phyloP scores from a whole-genome alignment of 257 asterid species.

The Leonotis leonurus region DNA sequence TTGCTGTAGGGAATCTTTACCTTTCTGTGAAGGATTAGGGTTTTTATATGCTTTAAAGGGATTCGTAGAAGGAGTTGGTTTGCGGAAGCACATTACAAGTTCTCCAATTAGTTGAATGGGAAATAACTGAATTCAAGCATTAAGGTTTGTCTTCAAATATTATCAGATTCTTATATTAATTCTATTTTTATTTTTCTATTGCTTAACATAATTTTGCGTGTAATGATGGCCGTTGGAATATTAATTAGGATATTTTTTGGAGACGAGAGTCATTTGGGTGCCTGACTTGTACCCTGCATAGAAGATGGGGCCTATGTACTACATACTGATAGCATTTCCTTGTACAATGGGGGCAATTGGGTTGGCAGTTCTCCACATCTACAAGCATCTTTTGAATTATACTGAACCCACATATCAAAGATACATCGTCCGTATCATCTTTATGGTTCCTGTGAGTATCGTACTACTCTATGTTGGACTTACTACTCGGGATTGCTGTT shows the following conservation, averaged over 20 bases:
- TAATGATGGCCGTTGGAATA: neutral
- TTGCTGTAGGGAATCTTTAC: constrained; percentile 11
- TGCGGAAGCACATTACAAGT: neutral
- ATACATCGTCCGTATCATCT: constrained; percentile 91
- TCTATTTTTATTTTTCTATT: neutral
- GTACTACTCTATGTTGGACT: neutral
- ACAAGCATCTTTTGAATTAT: constrained; percentile 85
- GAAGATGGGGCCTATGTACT: constrained; percentile 77
- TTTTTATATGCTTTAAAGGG: constrained; percentile 7
- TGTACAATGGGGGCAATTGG: constrained; percentile 80
- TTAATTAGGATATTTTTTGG: constrained; percentile 19
- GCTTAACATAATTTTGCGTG: neutral
- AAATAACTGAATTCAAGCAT: neutral
- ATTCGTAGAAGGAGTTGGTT: constrained; percentile 2
- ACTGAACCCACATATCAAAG: constrained; percentile 96
- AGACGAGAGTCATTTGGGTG: constrained; percentile 1
- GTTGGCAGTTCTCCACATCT: constrained; percentile 69
- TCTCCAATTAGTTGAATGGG: constrained; percentile 11
- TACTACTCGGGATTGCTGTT: constrained; percentile 10
- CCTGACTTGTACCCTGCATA: constrained; percentile 12
- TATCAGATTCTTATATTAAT: neutral
- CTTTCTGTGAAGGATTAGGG: constrained; percentile 25
- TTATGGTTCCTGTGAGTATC: constrained; percentile 96
- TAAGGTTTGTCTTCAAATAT: constrained; percentile 23
- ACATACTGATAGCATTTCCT: constrained; percentile 76